phyloP scores from a whole-genome alignment of 768 basidiomycete species.

The Lactifluus echinatus region DNA sequence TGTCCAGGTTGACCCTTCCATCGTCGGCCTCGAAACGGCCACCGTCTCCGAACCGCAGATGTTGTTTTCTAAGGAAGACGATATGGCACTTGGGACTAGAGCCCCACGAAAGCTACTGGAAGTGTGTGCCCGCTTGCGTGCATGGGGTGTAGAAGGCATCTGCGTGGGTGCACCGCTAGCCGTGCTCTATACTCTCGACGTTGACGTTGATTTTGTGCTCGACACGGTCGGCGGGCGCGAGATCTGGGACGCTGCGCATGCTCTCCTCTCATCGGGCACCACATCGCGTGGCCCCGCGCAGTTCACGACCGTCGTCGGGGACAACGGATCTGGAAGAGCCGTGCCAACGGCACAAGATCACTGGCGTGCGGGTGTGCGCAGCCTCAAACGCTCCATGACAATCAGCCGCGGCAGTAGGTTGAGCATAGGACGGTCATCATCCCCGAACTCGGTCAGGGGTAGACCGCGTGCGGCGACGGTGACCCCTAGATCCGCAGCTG shows the following conservation, averaged over 20 bases:
- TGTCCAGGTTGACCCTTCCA: constrained; percentile 49
- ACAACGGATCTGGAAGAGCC: constrained; percentile 47
- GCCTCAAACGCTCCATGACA: constrained; percentile 34
- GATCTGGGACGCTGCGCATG: constrained; percentile 67
- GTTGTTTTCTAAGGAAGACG: constrained; percentile 25
- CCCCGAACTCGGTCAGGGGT: not conserved
- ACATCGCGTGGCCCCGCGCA: constrained; percentile 31
- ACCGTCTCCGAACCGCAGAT: constrained; percentile 29
- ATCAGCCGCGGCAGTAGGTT: constrained; percentile 15
- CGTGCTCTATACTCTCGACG: constrained; percentile 47
- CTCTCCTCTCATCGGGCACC: constrained; percentile 40
- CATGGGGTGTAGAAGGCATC: constrained; percentile 72
- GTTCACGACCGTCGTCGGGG: constrained; percentile 78
- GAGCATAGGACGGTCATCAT: not conserved
- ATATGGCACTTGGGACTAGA: constrained; percentile 21
- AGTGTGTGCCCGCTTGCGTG: constrained; percentile 40
- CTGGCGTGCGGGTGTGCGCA: constrained; percentile 63
- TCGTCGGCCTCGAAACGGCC: constrained; percentile 27
- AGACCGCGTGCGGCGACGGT: not conserved
- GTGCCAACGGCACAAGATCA: constrained; percentile 66
- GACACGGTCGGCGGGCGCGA: constrained; percentile 78
- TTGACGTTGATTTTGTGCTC: constrained; percentile 68
- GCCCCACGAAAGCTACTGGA: constrained; percentile 22
- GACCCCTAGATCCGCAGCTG: not conserved
- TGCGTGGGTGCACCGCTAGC: constrained; percentile 52